phyloP scores from a whole-genome alignment of 257 asterid genomes.

The Solanum corneliomulleri region DNA sequence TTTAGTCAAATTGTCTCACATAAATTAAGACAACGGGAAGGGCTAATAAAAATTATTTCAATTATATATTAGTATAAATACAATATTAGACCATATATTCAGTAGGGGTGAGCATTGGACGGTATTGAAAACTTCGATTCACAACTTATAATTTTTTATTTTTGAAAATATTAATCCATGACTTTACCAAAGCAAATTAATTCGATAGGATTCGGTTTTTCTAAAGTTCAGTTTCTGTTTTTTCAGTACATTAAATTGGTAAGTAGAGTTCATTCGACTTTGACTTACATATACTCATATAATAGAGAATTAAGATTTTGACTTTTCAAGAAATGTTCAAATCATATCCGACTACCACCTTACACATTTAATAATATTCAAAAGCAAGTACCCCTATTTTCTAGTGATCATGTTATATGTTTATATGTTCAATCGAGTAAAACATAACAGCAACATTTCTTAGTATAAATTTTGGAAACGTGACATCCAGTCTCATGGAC shows the following conservation, averaged over 20 bases:
- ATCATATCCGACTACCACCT: not conserved
- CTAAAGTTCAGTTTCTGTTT: no score
- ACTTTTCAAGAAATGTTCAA: no score
- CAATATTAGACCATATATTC: not conserved
- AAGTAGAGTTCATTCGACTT: not conserved
- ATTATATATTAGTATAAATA: not conserved
- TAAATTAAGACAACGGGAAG: not conserved
- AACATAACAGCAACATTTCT: no score
- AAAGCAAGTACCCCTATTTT: not conserved
- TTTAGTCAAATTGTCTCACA: not conserved
- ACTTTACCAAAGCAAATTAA: no score
- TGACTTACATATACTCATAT: not conserved
- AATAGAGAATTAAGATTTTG: not conserved
- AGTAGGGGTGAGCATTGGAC: no score
- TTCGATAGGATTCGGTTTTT: no score
- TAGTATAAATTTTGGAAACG: not conserved
- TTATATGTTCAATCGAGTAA: no score
- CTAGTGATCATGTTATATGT: not conserved
- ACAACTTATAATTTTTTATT: no score
- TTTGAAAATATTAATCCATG: no score
- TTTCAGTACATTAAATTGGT: no score
- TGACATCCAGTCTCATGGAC: not conserved
- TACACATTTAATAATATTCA: not conserved
- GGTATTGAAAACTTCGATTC: not conserved
- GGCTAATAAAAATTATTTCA: not conserved